Evolutionary conservation across 208 protist species (phyloP).

Genomic region (Wallacemonas sp.): DNA sequence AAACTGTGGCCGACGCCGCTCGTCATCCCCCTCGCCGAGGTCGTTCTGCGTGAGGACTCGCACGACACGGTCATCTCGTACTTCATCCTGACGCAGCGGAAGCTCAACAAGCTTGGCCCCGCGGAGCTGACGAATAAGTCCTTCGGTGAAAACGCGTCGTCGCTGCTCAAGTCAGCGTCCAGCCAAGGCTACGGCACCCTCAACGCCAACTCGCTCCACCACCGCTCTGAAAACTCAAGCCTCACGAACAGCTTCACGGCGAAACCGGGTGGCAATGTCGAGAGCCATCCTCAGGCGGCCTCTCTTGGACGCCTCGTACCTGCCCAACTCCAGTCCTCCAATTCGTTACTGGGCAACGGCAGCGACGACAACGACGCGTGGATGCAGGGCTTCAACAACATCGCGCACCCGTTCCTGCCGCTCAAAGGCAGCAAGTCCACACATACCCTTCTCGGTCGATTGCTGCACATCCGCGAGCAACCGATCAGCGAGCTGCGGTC

Average conservation of each 20-base stretch:
- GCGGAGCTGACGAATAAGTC: conserved; percentile 42
- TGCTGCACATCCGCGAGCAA: conserved; percentile 57
- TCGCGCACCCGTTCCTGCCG: conserved; percentile 64
- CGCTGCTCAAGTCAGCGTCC: conserved; percentile 54
- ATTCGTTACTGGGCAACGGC: neutral
- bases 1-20: conserved; percentile 83
- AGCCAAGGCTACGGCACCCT: conserved; percentile 82
- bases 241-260: conserved; percentile 33
- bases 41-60: conserved; percentile 60
- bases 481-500: conserved; percentile 44
- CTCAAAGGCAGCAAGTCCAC: conserved; percentile 31
- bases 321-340: conserved; percentile 1
- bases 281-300: neutral
- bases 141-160: conserved; percentile 45
- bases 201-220: conserved; percentile 81
- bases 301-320: conserved; percentile 7
- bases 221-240: conserved; percentile 53
- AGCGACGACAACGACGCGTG: conserved; percentile 39
- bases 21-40: conserved; percentile 67
- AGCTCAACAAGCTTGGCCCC: conserved; percentile 55
- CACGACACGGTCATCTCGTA: conserved; percentile 84
- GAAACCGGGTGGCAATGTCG: neutral
- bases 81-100: conserved; percentile 63
- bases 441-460: conserved; percentile 59
- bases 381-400: conserved; percentile 66